Evolutionary conservation across 2,329 filamentous ascomycete species (phyloP).

Genomic region (Blastomyces percursus): DNA sequence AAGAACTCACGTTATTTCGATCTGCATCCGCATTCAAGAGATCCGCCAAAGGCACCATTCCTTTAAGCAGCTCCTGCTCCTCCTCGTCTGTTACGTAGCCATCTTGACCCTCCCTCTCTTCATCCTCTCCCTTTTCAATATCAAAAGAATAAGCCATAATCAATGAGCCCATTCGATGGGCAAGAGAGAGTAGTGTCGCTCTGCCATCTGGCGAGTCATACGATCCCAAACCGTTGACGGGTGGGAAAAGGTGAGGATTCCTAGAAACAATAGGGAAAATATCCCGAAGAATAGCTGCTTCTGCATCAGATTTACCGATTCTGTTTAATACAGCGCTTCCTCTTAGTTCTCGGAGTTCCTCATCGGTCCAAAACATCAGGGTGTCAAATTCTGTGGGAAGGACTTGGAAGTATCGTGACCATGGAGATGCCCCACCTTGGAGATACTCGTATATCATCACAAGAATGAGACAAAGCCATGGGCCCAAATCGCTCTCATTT

Average conservation of each 20-base stretch:
- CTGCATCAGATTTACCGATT: constrained; percentile 62
- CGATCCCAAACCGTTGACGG: constrained; percentile 29
- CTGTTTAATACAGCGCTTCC: constrained; percentile 65
- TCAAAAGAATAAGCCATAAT: constrained; percentile 95
- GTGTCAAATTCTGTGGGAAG: constrained; percentile 66
- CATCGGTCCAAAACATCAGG: constrained; percentile 74
- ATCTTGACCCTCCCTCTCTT: constrained; percentile 45
- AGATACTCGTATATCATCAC: constrained; percentile 69
- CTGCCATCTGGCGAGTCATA: constrained; percentile 32
- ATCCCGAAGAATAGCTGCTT: constrained; percentile 53
- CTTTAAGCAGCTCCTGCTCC: constrained; percentile 53
- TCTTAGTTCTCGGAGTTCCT: constrained; percentile 61
- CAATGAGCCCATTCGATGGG: constrained; percentile 72
- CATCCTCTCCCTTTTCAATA: constrained; percentile 49
- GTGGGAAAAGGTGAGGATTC: constrained; percentile 34
- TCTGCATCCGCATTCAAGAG: constrained; percentile 81
- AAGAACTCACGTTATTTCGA: constrained; percentile 56
- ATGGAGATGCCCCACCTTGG: constrained; percentile 49
- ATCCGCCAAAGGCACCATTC: constrained; percentile 85
- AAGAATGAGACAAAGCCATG: constrained; percentile 56
- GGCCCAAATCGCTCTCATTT: constrained; percentile 41
- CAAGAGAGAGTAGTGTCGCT: constrained; percentile 43
- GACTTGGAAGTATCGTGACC: constrained; percentile 68
- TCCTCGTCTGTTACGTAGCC: constrained; percentile 51
- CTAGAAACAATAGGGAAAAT: constrained; percentile 43